Evolutionary conservation across 208 protist genomes (phyloP).

Genomic region (Trichomonas tenax): DNA sequence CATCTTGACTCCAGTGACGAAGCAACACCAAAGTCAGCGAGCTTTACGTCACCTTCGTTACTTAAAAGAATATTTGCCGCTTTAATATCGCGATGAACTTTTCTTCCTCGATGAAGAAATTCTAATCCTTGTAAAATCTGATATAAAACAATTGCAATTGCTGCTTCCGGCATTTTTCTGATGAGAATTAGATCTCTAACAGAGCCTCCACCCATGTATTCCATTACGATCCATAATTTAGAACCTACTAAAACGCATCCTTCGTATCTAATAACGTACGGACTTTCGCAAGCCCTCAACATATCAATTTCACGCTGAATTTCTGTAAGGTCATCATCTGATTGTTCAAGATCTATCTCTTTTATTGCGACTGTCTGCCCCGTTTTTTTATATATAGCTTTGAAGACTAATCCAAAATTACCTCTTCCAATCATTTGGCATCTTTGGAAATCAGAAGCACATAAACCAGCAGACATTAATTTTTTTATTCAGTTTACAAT

Average conservation of each 20-base stretch:
- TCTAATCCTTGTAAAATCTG: conserved; percentile 46
- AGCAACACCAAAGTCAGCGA: conserved; percentile 42
- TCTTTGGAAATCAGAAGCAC: background rate
- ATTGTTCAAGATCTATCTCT: conserved; percentile 66
- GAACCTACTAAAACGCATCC: conserved; percentile 57
- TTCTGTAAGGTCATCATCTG: conserved; percentile 72
- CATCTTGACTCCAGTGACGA: background rate
- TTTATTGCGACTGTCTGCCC: conserved; percentile 59
- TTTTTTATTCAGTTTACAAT: no score
- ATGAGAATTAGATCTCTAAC: conserved; percentile 36
- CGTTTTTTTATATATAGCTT: background rate
- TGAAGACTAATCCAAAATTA: background rate
- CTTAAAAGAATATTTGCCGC: conserved; percentile 38
- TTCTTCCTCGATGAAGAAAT: conserved; percentile 62
- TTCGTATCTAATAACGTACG: conserved; percentile 56
- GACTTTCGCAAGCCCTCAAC: conserved; percentile 52
- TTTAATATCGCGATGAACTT: conserved; percentile 55
- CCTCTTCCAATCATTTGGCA: background rate
- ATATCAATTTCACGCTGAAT: conserved; percentile 69
- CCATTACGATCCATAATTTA: conserved; percentile 76
- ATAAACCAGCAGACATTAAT: background rate
- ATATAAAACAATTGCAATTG: background rate
- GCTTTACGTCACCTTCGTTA: conserved; percentile 31
- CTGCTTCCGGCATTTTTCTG: background rate
- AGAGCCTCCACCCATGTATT: conserved; percentile 61